A percentile compares a stretch with the other conserved stretches of the same genome.
phyloP scores from a whole-genome alignment of 768 basidiomycete genomes.

The Daedaleopsis sinensis region DNA sequence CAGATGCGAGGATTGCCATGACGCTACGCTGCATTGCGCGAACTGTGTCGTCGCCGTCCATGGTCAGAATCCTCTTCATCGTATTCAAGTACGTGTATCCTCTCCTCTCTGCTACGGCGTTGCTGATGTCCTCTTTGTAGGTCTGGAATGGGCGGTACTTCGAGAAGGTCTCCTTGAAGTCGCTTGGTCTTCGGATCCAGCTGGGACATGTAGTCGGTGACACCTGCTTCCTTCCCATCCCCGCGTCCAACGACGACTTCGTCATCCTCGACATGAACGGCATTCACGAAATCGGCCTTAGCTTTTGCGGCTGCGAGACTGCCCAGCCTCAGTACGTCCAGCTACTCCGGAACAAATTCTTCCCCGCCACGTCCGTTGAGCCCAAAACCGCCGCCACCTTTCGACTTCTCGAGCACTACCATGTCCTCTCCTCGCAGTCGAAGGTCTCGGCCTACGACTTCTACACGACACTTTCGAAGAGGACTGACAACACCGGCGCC shows the following conservation, averaged over 20 bases:
- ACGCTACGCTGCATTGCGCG: neutral
- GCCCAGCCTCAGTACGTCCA: conserved; percentile 11
- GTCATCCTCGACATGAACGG: conserved; percentile 30
- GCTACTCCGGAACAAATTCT: conserved; percentile 35
- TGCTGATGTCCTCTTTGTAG: too few relatives aligned
- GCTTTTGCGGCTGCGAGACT: conserved; percentile 29
- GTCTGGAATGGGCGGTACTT: neutral
- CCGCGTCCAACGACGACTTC: conserved; percentile 9
- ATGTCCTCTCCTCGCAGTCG: conserved; percentile 34
- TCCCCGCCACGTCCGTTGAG: conserved; percentile 32
- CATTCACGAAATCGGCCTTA: conserved; percentile 26
- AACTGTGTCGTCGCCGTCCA: conserved; percentile 5
- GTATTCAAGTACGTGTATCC: conserved; percentile 18
- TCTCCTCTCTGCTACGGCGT: too few relatives aligned
- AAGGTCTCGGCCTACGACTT: conserved; percentile 38
- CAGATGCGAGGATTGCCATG: neutral
- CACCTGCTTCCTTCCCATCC: conserved; percentile 9
- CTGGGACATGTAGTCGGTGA: conserved; percentile 28
- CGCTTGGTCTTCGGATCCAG: conserved; percentile 27
- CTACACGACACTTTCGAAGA: conserved; percentile 29
- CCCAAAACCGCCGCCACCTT: conserved; percentile 38
- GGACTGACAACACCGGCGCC: conserved; percentile 40
- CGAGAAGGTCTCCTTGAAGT: conserved; percentile 7
- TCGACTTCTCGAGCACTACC: conserved; percentile 32
- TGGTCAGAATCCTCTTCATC: conserved; percentile 19